Percentiles rank a stretch among this genome's conserved stretches.
Evolutionary conservation across 164 flowering plant species (phyloP).

Genomic region (Nymphaea thermarum): DNA sequence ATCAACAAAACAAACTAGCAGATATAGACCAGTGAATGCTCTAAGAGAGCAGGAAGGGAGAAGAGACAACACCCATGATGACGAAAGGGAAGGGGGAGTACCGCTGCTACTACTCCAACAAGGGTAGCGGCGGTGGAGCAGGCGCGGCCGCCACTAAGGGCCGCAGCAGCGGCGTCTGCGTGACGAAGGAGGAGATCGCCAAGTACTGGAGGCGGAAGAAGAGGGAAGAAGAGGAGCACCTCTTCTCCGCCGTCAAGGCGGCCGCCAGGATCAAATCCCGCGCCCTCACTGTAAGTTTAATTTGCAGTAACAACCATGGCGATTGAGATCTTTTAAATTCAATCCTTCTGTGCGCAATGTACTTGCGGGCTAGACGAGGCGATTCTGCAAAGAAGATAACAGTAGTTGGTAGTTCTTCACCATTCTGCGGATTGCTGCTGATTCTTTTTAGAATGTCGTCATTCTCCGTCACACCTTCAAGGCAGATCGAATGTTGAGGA

Average conservation of each 20-base stretch:
- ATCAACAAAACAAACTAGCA: not conserved
- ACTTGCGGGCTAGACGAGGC: too few relatives aligned
- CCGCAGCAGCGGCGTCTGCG: slow-evolving; percentile 17
- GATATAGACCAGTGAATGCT: not conserved
- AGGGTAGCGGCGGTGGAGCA: slow-evolving; percentile 17
- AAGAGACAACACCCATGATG: not conserved
- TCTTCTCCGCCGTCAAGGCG: slow-evolving; percentile 63
- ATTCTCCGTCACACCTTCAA: too few relatives aligned
- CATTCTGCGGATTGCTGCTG: too few relatives aligned
- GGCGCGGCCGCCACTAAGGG: not conserved
- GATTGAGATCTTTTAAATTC: not conserved
- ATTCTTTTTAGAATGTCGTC: too few relatives aligned
- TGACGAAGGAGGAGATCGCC: slow-evolving; percentile 61
- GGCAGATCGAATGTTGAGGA: too few relatives aligned
- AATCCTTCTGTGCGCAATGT: not conserved
- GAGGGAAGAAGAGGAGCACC: slow-evolving; percentile 62
- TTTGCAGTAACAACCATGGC: too few relatives aligned
- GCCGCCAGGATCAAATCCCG: slow-evolving; percentile 63
- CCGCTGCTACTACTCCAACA: slow-evolving; percentile 22
- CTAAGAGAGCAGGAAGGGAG: not conserved
- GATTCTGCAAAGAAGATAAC: too few relatives aligned
- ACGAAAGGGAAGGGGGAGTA: slow-evolving; percentile 5
- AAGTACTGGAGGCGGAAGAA: slow-evolving; percentile 59
- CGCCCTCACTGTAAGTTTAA: slow-evolving; percentile 37
- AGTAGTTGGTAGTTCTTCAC: too few relatives aligned